A percentile compares a stretch with the other conserved stretches of the same genome.
Conservation (phyloP, 208 protist genomes). For the Trypanosoma rangeli region DNA sequence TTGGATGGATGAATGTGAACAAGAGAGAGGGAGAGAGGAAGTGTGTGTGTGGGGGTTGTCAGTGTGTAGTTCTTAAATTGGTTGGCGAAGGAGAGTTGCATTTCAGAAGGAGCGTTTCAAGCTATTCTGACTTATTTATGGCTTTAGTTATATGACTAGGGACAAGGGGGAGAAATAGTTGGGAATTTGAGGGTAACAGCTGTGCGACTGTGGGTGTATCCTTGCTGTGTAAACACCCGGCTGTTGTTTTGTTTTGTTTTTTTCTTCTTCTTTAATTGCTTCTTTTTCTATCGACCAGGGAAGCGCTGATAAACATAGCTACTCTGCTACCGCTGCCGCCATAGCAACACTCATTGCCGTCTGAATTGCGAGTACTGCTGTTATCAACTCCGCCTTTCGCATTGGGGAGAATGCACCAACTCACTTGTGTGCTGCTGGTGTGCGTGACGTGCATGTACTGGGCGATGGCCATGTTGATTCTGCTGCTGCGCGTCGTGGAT, state of each 20-base stretch:
- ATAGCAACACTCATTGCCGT: not conserved
- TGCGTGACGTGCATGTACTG: conserved; percentile 48
- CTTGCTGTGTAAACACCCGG: not conserved
- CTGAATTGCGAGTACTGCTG: not conserved
- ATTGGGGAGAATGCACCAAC: not conserved
- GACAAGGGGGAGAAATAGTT: not conserved
- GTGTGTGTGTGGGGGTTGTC: not conserved
- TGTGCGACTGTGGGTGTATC: not conserved
- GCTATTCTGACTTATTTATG: too few species aligned
- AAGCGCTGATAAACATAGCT: not conserved
- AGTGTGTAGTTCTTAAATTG: not conserved
- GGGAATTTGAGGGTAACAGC: not conserved
- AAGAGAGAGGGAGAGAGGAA: not conserved
- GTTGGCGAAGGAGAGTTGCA: too few species aligned
- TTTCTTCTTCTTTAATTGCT: conserved; percentile 16
- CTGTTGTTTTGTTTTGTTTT: not conserved
- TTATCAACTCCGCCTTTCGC: not conserved
- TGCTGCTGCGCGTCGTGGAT: conserved; percentile 37
- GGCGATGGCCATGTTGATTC: conserved; percentile 34
- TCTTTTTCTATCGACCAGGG: conserved; percentile 1
- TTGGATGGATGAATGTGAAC: not conserved
- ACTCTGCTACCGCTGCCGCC: not conserved
- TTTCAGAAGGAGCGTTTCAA: too few species aligned
- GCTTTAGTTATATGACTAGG: too few species aligned
- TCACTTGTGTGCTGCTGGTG: not conserved